Evolutionary conservation across 108 stramenopile species (phyloP).

Genomic region (Aurantiochytrium sp.): DNA sequence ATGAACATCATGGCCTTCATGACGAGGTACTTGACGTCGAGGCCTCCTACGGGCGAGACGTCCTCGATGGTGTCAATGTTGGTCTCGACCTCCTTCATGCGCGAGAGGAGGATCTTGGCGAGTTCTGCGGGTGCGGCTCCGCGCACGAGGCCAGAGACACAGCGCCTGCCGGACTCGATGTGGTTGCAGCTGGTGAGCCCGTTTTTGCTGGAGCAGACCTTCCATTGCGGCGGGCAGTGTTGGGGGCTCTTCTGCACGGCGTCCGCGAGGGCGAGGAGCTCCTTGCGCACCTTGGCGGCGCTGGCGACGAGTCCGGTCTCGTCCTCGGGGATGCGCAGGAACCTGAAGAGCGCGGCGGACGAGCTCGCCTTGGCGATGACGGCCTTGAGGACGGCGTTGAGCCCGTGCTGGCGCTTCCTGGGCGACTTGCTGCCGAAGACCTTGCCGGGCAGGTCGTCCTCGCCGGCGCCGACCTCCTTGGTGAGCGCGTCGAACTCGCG

Average conservation of each 20-base stretch:
- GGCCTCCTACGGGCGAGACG: not conserved
- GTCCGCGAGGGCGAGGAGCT: not conserved
- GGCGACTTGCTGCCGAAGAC: not conserved
- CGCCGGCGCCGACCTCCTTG: not conserved
- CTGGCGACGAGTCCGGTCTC: not conserved
- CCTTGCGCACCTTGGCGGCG: not conserved
- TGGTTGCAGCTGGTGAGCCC: not conserved
- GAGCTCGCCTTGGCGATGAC: not conserved
- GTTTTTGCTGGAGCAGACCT: not conserved
- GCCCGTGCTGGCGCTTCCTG: not conserved
- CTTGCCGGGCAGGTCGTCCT: not conserved
- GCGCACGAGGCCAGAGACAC: not conserved
- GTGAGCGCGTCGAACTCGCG: not conserved
- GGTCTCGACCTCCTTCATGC: not conserved
- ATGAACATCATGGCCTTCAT: slow-evolving; percentile 6
- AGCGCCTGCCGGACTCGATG: not conserved
- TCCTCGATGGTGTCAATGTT: not conserved
- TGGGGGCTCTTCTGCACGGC: not conserved
- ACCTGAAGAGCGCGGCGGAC: not conserved
- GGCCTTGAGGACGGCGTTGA: not conserved
- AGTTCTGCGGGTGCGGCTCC: not conserved
- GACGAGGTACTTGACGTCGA: not conserved
- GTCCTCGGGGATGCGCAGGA: not conserved
- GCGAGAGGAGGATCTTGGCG: not conserved
- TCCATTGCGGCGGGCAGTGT: not conserved